Conservation (phyloP, 2,329 filamentous ascomycete species). For the Cladosporium cucumerinum region DNA sequence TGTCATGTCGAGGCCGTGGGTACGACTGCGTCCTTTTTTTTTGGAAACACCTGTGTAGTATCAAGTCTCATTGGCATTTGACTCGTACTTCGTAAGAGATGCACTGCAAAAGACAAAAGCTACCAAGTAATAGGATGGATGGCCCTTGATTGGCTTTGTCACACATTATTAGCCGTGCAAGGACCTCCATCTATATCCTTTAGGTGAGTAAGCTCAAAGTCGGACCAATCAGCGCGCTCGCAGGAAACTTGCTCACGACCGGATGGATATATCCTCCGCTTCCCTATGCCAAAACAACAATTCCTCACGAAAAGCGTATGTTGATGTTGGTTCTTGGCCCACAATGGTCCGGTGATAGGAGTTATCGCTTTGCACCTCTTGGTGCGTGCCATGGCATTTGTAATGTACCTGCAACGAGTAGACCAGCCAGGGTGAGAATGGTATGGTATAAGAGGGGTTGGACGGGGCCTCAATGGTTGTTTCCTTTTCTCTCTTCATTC, state of each 20-base stretch:
- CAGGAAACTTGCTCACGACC: not conserved
- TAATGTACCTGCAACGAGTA: not conserved
- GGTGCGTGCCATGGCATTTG: not conserved
- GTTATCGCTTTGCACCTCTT: not conserved
- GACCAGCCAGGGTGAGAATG: not conserved
- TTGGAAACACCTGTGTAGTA: too few species aligned
- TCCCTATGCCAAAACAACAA: not conserved
- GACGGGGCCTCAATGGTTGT: not conserved
- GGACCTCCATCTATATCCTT: too few species aligned
- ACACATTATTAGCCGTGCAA: too few species aligned
- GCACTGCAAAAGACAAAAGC: too few species aligned
- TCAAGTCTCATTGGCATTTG: too few species aligned
- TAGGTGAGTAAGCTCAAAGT: not conserved
- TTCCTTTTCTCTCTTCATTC: not conserved
- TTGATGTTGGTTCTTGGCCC: not conserved
- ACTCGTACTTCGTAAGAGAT: too few species aligned
- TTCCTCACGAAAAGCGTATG: not conserved
- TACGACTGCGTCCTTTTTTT: too few species aligned
- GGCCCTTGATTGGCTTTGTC: too few species aligned
- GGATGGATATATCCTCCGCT: conserved; percentile 7
- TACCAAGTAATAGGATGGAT: too few species aligned
- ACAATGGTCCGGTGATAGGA: not conserved
- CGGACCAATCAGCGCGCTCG: not conserved
- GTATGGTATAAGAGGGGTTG: not conserved
- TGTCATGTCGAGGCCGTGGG: too few species aligned